Evolutionary conservation across 257 asterid genomes (phyloP).

Genomic region (Ilex aquifolium): DNA sequence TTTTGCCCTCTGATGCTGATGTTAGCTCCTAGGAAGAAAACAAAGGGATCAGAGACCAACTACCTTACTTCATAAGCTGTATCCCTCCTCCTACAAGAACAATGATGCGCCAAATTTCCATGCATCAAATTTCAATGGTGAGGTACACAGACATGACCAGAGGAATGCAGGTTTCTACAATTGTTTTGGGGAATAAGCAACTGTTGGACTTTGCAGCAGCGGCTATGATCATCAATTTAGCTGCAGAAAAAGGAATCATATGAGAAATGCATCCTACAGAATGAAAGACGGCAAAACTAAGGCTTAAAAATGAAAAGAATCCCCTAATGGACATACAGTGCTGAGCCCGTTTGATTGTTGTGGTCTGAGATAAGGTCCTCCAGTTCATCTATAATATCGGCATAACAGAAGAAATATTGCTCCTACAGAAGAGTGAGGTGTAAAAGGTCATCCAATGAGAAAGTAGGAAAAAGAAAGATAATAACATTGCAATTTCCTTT

Average conservation of each 20-base stretch:
- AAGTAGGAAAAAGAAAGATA: not conserved
- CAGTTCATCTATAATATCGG: conserved; percentile 57
- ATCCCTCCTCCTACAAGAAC: too few species aligned
- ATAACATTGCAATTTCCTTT: too few species aligned
- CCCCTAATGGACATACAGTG: conserved; percentile 7
- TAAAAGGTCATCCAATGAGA: not conserved
- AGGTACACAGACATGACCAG: not conserved
- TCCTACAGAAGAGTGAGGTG: conserved; percentile 35
- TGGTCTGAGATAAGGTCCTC: conserved; percentile 41
- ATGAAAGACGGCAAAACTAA: not conserved
- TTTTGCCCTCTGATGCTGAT: not conserved
- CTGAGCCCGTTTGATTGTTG: conserved; percentile 23
- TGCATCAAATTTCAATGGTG: too few species aligned
- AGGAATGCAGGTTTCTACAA: not conserved
- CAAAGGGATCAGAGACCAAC: not conserved
- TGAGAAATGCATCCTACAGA: not conserved
- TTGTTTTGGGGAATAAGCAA: not conserved
- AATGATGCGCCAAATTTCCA: too few species aligned
- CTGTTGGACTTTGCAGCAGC: not conserved
- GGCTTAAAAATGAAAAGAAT: not conserved
- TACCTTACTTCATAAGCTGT: too few species aligned
- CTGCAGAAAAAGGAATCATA: not conserved
- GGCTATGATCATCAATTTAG: too few species aligned
- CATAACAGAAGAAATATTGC: conserved; percentile 62
- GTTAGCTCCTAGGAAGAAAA: not conserved